phyloP scores from a whole-genome alignment of 2,329 filamentous ascomycete genomes.

The Aspergillus tubingensis region DNA sequence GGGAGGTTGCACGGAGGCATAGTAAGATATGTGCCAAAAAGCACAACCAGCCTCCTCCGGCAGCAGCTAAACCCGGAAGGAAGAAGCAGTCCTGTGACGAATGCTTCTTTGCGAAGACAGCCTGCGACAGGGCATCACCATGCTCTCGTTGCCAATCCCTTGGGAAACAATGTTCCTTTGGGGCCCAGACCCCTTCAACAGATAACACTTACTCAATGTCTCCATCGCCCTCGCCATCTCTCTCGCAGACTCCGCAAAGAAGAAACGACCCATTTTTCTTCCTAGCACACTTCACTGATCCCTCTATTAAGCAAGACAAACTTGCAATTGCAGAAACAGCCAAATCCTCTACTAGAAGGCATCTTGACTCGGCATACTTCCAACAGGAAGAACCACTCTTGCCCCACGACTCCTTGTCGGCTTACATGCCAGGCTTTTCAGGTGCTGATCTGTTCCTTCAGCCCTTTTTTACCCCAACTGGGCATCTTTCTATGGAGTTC shows the following conservation, averaged over 20 bases:
- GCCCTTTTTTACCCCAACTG: slow-evolving; percentile 13
- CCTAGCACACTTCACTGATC: slow-evolving; percentile 32
- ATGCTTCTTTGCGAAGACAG: slow-evolving; percentile 29
- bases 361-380: slow-evolving; percentile 30
- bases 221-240: slow-evolving; percentile 12
- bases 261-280: slow-evolving; percentile 28
- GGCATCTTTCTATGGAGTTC: slow-evolving; percentile 21
- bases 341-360: slow-evolving; percentile 29
- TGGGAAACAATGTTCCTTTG: slow-evolving; percentile 25
- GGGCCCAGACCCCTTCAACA: slow-evolving; percentile 2
- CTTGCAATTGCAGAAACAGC: slow-evolving; percentile 35
- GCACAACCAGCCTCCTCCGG: slow-evolving; percentile 29
- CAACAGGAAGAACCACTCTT: slow-evolving; percentile 30
- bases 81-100: slow-evolving; percentile 33
- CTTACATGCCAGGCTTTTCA: slow-evolving; percentile 17
- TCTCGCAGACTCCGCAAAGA: neutral
- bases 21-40: slow-evolving; percentile 33
- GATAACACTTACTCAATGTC: neutral
- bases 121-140: slow-evolving; percentile 28
- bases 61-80: slow-evolving; percentile 31
- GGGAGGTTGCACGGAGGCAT: slow-evolving; percentile 34
- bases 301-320: slow-evolving; percentile 28
- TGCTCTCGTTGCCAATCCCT: slow-evolving; percentile 29
- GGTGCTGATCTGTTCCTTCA: slow-evolving; percentile 17
- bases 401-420: slow-evolving; percentile 21